phyloP scores from a whole-genome alignment of 768 basidiomycete species.

The Cystofilobasidium ferigula region DNA sequence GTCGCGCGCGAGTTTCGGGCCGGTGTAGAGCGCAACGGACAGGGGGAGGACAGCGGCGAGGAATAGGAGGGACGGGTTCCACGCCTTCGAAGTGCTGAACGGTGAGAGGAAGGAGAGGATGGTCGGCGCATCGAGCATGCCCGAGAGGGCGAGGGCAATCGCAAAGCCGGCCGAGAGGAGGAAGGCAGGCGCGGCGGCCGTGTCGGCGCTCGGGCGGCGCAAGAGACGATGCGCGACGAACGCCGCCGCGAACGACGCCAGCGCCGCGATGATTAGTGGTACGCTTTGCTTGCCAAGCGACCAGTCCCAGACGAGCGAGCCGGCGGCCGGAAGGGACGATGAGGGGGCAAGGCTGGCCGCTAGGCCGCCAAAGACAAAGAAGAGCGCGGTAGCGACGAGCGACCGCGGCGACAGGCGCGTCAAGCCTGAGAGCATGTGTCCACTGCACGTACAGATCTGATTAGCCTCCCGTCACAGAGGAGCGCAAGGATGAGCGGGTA shows the following conservation, averaged over 20 bases:
- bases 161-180: constrained; percentile 29
- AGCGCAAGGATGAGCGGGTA: background rate
- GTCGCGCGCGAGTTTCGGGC: constrained; percentile 8
- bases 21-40: constrained; percentile 1
- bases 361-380: constrained; percentile 34
- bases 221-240: background rate
- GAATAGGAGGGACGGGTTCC: constrained; percentile 38
- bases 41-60: constrained; percentile 32
- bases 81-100: constrained; percentile 21
- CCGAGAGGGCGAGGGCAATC: constrained; percentile 36
- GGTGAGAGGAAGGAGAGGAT: constrained; percentile 36
- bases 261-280: background rate
- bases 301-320: background rate
- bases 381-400: constrained; percentile 35
- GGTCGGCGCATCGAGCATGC: constrained; percentile 37
- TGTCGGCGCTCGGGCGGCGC: too few relatives aligned
- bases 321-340: background rate
- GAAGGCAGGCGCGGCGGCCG: background rate
- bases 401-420: constrained; percentile 38
- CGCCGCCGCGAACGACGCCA: background rate
- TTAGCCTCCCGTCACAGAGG: background rate
- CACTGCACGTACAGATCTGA: constrained; percentile 11
- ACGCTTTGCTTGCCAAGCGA: too few relatives aligned
- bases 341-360: constrained; percentile 28
- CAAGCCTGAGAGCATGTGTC: constrained; percentile 40